Conservation (phyloP, 805 yeast species). For the Candida adriatica region DNA sequence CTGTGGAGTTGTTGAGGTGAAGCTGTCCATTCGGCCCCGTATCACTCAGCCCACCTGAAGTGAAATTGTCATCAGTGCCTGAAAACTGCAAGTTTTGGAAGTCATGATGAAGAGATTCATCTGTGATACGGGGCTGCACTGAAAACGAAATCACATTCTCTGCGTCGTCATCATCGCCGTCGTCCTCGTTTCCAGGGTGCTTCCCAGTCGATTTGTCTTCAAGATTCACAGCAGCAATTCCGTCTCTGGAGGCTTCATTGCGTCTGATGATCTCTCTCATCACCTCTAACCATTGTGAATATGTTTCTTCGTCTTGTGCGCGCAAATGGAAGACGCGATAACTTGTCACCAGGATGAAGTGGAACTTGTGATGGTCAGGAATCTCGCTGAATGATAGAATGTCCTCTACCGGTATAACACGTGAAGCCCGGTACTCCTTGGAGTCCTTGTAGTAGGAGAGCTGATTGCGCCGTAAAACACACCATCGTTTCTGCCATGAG, state of each 20-base stretch:
- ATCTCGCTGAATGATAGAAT: slow-evolving; percentile 16
- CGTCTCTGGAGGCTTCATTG: background rate
- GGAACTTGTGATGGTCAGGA: slow-evolving; percentile 16
- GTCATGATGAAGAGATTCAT: slow-evolving; percentile 3
- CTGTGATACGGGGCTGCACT: background rate
- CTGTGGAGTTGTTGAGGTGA: slow-evolving; percentile 5
- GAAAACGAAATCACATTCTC: too few species aligned
- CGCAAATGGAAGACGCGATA: slow-evolving; percentile 17
- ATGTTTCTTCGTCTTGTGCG: slow-evolving; percentile 17
- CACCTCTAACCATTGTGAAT: slow-evolving; percentile 15
- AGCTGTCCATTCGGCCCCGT: background rate
- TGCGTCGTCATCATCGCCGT: slow-evolving; percentile 3
- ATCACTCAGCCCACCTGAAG: slow-evolving; percentile 15
- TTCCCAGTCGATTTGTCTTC: background rate
- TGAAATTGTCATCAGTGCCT: slow-evolving; percentile 22
- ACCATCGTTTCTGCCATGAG: slow-evolving; percentile 35
- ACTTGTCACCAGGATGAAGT: slow-evolving; percentile 20
- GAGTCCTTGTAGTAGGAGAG: slow-evolving; percentile 33
- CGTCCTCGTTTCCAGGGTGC: slow-evolving; percentile 1
- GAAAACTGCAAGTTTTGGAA: slow-evolving; percentile 11
- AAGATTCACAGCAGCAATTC: background rate
- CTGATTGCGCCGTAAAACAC: slow-evolving; percentile 32
- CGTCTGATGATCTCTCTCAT: slow-evolving; percentile 8
- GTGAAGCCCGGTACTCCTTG: slow-evolving; percentile 31
- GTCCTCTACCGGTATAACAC: slow-evolving; percentile 23